Evolutionary conservation across 805 yeast genomes (phyloP), one percentile per base, ranked within the genome.

Genomic region (Metschnikowia kunwiensis): DNA sequence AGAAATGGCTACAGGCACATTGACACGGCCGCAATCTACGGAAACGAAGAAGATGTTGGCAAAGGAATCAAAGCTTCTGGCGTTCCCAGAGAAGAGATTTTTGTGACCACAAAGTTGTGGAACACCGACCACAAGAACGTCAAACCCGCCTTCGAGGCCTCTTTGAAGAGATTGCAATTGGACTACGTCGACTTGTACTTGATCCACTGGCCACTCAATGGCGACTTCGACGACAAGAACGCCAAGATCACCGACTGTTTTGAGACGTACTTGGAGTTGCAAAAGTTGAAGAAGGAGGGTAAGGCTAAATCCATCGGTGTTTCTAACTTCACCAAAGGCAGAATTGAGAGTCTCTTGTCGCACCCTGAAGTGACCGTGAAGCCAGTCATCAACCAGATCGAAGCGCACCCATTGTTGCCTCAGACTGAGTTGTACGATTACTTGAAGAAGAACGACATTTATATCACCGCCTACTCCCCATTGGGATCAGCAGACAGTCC

Each of bases 101-200:
- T 79, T 48, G 63, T 84, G 46, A 82, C 88, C 50, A 83, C 91
- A 40, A 84, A 84, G 54, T 65, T 84, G 43, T 77, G 82, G 82
- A 65, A 71, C 43, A 63, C 77, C n/a, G 69, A 70, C 47, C 80
- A 78, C 63, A 58, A 68, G 43, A 58, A 70, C 41, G 80, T 80
- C 8, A 74, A 54, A 22, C 63, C 53, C n/a, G 83, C 82, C 8
- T 60, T 85, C 24, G 72, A 77, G 10, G 64, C 60, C 32, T 80
- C 89, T 5, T 67, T 86, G 53, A 52, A 71, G 50, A 77, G 79
- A 53, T 67, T 86, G 27, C 57, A 51, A 11, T 57, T 85, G 31
- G 74, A 68, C n/a, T 85, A 84, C 52, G 82, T 86, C 43, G 95
- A 86, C 54, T 60, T 86, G 40, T 59, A 81, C 29, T 64, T 86